Conservation (phyloP, 352 stramenopile genomes). For the Globisporangium spinosum region DNA sequence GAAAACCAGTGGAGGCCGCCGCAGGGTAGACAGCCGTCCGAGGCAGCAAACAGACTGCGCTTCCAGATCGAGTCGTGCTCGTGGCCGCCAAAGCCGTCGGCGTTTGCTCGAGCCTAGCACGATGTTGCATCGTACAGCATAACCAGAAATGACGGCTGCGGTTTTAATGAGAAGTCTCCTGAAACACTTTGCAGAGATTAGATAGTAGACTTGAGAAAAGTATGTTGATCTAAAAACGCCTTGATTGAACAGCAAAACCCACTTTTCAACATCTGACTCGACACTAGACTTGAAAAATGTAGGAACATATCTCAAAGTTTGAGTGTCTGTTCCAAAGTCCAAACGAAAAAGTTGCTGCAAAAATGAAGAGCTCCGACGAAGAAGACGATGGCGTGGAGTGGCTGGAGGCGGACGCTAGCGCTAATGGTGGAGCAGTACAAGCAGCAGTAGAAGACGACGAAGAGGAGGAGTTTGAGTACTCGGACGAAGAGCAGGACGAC, state of each 20-base stretch:
- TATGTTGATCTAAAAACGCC: neutral
- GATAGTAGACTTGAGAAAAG: neutral
- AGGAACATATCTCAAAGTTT: neutral
- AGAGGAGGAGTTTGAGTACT: constrained; percentile 56
- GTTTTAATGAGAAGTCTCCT: too few relatives aligned
- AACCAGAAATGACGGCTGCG: too few relatives aligned
- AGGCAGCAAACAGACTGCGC: constrained; percentile 13
- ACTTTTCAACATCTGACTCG: neutral
- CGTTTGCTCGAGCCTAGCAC: constrained; percentile 25
- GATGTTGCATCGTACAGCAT: neutral
- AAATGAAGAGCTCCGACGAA: neutral
- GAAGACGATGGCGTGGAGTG: constrained; percentile 4
- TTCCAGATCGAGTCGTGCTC: constrained; percentile 30
- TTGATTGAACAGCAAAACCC: neutral
- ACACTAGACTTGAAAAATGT: neutral
- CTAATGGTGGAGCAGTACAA: neutral
- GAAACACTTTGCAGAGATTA: neutral
- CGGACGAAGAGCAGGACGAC: constrained; percentile 39
- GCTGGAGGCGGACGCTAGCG: neutral
- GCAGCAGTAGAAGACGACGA: constrained; percentile 25
- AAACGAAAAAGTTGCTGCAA: neutral
- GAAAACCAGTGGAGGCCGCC: neutral
- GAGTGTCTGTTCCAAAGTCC: neutral
- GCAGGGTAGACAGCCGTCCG: constrained; percentile 15
- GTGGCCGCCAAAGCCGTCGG: constrained; percentile 38